phyloP scores from a whole-genome alignment of 768 basidiomycete genomes.

The Podaxis sp. region DNA sequence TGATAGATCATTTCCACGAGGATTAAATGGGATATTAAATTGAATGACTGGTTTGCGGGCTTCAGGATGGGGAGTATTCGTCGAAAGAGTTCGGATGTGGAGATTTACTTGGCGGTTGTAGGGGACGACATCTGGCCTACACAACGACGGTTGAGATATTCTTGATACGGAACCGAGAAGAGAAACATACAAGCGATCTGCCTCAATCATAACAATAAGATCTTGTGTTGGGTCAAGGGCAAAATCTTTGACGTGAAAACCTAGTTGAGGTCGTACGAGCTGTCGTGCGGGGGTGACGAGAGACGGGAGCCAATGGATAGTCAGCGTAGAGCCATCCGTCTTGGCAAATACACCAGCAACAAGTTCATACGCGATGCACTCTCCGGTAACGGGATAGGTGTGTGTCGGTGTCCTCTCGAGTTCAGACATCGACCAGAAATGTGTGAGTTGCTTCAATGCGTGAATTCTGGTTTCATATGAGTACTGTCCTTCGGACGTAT shows the following conservation, averaged over 20 bases:
- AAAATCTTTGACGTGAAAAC: slow-evolving; percentile 45
- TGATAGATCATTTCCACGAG: slow-evolving; percentile 17
- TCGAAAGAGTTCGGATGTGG: slow-evolving; percentile 41
- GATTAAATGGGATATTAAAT: slow-evolving; percentile 21
- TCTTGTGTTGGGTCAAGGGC: slow-evolving; percentile 67
- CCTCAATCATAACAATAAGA: slow-evolving; percentile 40
- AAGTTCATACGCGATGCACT: slow-evolving; percentile 49
- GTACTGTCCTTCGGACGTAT: background rate
- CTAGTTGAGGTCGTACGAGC: slow-evolving; percentile 27
- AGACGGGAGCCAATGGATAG: slow-evolving; percentile 22
- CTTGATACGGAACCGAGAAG: background rate
- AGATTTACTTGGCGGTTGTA: slow-evolving; percentile 20
- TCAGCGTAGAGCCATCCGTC: slow-evolving; percentile 20
- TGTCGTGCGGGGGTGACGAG: slow-evolving; percentile 14
- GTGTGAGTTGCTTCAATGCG: background rate
- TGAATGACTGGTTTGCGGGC: slow-evolving; percentile 27
- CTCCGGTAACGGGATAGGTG: slow-evolving; percentile 12
- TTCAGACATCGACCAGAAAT: background rate
- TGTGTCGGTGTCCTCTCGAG: background rate
- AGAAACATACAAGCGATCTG: slow-evolving; percentile 11
- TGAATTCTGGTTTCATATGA: background rate
- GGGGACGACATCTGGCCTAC: slow-evolving; percentile 10
- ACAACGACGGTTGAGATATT: background rate
- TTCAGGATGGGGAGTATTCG: slow-evolving; percentile 35
- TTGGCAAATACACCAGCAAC: slow-evolving; percentile 57